Base-by-base conservation (phyloP, 1,139 yeast genomes). In the Suhomyces bolitotheri region DNA sequence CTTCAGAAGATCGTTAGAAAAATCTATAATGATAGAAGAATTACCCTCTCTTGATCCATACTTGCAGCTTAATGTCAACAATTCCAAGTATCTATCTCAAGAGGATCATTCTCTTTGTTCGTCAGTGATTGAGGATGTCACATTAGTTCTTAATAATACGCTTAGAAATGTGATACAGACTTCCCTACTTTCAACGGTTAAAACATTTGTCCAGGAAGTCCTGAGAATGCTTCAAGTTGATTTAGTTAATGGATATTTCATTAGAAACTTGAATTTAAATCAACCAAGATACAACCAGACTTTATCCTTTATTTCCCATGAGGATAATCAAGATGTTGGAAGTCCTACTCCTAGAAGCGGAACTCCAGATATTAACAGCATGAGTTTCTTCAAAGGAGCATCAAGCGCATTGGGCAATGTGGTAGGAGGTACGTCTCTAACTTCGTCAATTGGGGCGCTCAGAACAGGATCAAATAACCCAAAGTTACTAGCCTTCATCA, bases 41-140 rank as follows among this genome's bases (percentile, higher is more conserved):
- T 47, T 85, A 15, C 96, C 95, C 0, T 43, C 61, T 0, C 48
- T 71, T 28, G 71, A 66, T 16, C 46, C 64, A 2, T 64, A 47
- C 33, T 54, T 68, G 37, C 21, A 45, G 3, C 28, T 10, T 9
- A 34, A 44, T 7, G 16, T 25, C 4, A 8, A 14, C 7, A 17
- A 16, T 8, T 23, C 41, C 4, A 31, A 44, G 7, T 38, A 37
- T 3, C 38, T 53, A 3, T 7, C 19, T 16, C 17, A 19, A n/a
- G 76, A 73, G 8, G 86, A 74, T 43, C 74, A 68, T 31, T 78
- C 85, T 4, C 83, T 94, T 4, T 78, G 85, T 4, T 78, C 95
- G 0, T 88, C 97, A 0, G 82, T 88, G 8, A 79, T 90, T 25
- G 98, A 92, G 54, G 98, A 92, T 55, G 66, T 87, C 29, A 76